These are phyloP conservation scores for Candida silvatica DNA, from an alignment of 805 yeast genomes.

Conservation along the genomic window DNA sequence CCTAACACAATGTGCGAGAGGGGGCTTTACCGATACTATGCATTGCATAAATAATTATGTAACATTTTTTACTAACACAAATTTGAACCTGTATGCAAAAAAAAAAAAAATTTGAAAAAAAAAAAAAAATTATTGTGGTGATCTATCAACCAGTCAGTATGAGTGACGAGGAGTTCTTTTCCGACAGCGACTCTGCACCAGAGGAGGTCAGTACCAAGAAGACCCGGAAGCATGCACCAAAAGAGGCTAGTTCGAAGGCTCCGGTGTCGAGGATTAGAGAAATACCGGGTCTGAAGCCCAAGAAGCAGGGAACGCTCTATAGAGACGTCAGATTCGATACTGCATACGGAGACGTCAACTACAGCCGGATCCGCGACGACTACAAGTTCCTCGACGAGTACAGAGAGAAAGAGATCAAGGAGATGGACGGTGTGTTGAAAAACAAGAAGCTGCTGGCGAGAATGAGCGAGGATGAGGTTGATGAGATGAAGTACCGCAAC, in stretches of 20 bases:
- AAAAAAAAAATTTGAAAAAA: not conserved
- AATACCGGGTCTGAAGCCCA: slow-evolving; percentile 51
- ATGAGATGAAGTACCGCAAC: slow-evolving; percentile 44
- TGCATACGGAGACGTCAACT: slow-evolving; percentile 79
- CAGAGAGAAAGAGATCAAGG: slow-evolving; percentile 60
- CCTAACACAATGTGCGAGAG: slow-evolving; percentile 41
- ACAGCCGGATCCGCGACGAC: slow-evolving; percentile 56
- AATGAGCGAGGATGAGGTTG: slow-evolving; percentile 35
- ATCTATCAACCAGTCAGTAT: not conserved
- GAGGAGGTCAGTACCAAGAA: slow-evolving; percentile 20
- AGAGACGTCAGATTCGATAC: slow-evolving; percentile 87
- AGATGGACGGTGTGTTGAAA: slow-evolving; percentile 47
- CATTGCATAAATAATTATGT: slow-evolving; percentile 35
- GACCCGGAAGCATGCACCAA: slow-evolving; percentile 79
- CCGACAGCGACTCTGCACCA: slow-evolving; percentile 14
- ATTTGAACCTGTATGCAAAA: not conserved
- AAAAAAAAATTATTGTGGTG: not conserved
- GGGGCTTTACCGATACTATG: slow-evolving; percentile 51
- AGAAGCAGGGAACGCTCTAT: slow-evolving; percentile 25
- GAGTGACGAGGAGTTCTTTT: slow-evolving; percentile 3
- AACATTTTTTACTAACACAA: not conserved
- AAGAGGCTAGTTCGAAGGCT: slow-evolving; percentile 65
- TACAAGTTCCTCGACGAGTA: slow-evolving; percentile 85
- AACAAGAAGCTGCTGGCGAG: slow-evolving; percentile 39
- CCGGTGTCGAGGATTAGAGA: slow-evolving; percentile 65